A percentile compares a stretch with the other conserved stretches of the same genome.
Evolutionary conservation across 192 early-diverging fungal species (phyloP).

Genomic region (Coemansia sp.): DNA sequence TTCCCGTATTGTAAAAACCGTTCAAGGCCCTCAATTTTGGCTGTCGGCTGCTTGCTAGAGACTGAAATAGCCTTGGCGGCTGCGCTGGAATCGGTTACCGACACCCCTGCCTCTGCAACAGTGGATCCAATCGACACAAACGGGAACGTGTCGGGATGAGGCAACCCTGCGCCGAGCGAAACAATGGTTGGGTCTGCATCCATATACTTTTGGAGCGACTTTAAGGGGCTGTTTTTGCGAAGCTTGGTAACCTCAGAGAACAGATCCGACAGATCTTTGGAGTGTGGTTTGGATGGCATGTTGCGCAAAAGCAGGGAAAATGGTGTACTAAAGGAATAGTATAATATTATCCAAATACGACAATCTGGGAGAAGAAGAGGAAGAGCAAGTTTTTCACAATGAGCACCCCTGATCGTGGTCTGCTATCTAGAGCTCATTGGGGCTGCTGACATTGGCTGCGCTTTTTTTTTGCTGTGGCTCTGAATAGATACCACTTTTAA

Average conservation of each 20-base stretch:
- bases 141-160: constrained; percentile 68
- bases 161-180: constrained; percentile 72
- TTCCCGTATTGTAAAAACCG: constrained; percentile 66
- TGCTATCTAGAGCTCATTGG: no score
- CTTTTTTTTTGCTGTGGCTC: no score
- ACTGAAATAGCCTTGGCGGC: background rate
- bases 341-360: background rate
- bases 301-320: background rate
- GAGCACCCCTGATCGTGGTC: no score
- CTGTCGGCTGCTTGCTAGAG: constrained; percentile 5
- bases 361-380: background rate
- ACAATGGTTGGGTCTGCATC: constrained; percentile 55
- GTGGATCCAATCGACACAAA: constrained; percentile 58
- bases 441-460: no score
- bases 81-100: constrained; percentile 55
- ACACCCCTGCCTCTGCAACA: constrained; percentile 60
- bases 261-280: constrained; percentile 40
- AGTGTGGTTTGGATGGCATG: constrained; percentile 31
- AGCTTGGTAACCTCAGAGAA: constrained; percentile 39
- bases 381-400: background rate
- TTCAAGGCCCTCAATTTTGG: constrained; percentile 39
- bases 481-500: no score
- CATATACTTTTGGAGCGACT: constrained; percentile 50
- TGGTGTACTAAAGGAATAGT: background rate
- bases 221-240: constrained; percentile 52